These are phyloP conservation scores for Endothia cerciana DNA, from an alignment of 2,329 filamentous ascomycete species.

Conservation along the genomic window DNA sequence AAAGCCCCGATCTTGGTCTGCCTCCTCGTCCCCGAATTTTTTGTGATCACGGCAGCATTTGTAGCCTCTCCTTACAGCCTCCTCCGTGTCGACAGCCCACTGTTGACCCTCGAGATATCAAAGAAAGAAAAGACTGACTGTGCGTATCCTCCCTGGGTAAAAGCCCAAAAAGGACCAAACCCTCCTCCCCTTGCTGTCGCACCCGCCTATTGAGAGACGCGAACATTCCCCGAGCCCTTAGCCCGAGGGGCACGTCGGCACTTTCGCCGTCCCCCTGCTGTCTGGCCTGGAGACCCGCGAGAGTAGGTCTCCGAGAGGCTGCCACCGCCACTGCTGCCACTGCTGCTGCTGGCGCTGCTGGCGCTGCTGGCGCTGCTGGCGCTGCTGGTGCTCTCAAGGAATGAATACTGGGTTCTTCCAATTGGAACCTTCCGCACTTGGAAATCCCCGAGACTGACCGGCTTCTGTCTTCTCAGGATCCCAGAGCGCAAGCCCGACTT, in stretches of 20 bases:
- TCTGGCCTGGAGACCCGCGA: conserved; percentile 3
- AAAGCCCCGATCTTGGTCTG: conserved; percentile 21
- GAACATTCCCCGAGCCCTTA: conserved; percentile 16
- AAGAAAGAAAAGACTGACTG: conserved; percentile 12
- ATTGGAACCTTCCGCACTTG: conserved; percentile 19
- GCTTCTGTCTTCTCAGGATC: conserved; percentile 13
- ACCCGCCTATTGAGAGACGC: neutral
- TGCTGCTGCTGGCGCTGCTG: conserved; percentile 16
- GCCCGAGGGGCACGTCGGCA: conserved; percentile 15
- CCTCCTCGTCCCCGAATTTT: conserved; percentile 29
- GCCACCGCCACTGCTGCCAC: neutral
- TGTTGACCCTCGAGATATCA: conserved; percentile 11
- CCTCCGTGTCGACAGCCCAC: conserved; percentile 6
- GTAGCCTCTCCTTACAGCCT: conserved; percentile 16
- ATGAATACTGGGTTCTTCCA: neutral
- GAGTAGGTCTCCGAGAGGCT: conserved; percentile 12
- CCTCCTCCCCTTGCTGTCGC: neutral
- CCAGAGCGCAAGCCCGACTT: conserved; percentile 23
- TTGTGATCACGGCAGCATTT: conserved; percentile 19
- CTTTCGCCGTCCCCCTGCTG: conserved; percentile 17
- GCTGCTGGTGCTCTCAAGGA: conserved; percentile 9
- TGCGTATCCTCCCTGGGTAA: conserved; percentile 12
- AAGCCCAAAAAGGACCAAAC: neutral
- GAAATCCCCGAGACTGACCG: conserved; percentile 24
- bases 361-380: conserved; percentile 1